Evolutionary conservation across 2,329 filamentous ascomycete genomes (phyloP).

Genomic region (Septoria petroselini): DNA sequence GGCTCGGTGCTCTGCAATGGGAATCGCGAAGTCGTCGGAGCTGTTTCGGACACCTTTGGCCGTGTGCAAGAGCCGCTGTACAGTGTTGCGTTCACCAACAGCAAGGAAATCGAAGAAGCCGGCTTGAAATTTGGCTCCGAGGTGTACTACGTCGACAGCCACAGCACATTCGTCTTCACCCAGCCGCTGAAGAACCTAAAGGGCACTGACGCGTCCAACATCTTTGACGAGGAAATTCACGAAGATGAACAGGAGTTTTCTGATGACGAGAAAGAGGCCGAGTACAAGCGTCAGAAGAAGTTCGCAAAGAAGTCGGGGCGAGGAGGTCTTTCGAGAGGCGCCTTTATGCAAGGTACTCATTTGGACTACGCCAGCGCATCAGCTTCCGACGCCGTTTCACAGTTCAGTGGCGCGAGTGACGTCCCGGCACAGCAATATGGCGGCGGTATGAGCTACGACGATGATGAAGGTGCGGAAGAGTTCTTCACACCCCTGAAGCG

Average conservation of each 20-base stretch:
- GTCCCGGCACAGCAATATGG: constrained; percentile 29
- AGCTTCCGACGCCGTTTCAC: constrained; percentile 4
- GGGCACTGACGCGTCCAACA: constrained; percentile 89
- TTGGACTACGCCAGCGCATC: constrained; percentile 19
- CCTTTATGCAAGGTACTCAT: constrained; percentile 22
- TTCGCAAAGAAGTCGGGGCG: constrained; percentile 34
- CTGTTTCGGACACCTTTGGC: constrained; percentile 78
- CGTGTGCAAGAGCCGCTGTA: constrained; percentile 84
- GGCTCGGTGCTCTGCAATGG: constrained; percentile 79
- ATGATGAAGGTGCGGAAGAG: constrained; percentile 43
- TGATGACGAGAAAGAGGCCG: constrained; percentile 87
- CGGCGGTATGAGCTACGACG: constrained; percentile 39
- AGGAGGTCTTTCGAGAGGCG: constrained; percentile 25
- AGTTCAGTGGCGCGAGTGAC: constrained; percentile 23
- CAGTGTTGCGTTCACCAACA: constrained; percentile 69
- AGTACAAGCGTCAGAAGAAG: constrained; percentile 39
- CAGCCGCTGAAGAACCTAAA: constrained; percentile 74
- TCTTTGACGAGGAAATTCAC: constrained; percentile 85
- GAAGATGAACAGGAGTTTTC: constrained; percentile 92
- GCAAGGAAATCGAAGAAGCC: constrained; percentile 64
- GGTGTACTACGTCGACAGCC: constrained; percentile 74
- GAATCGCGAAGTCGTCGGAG: constrained; percentile 73
- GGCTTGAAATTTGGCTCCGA: constrained; percentile 66
- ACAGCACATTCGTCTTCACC: constrained; percentile 84
- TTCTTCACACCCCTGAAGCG: constrained; percentile 50